A percentile compares a stretch with the other conserved stretches of the same genome.
Conservation (phyloP, 2,329 filamentous ascomycete genomes). For the Microthyrium microscopicum region DNA sequence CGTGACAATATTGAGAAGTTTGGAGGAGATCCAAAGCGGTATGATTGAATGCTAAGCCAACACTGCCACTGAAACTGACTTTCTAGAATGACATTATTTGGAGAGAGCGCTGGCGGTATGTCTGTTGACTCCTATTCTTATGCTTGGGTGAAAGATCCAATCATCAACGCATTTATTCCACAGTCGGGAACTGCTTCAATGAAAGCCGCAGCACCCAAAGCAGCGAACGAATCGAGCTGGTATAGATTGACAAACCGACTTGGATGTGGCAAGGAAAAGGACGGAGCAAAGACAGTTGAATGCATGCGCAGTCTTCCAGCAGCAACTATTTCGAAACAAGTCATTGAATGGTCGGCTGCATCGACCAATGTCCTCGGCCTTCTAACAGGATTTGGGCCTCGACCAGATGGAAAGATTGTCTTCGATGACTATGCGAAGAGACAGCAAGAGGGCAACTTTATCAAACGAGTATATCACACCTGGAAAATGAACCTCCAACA, state of each 20-base stretch:
- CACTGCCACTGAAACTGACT: constrained; percentile 59
- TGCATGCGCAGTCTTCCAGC: constrained; percentile 33
- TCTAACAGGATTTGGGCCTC: neutral
- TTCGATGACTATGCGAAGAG: too few species aligned
- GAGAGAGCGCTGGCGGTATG: constrained; percentile 11
- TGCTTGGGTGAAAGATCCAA: neutral
- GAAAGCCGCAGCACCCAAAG: neutral
- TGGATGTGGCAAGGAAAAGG: constrained; percentile 1
- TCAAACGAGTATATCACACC: too few species aligned
- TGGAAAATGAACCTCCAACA: too few species aligned
- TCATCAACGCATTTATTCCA: neutral
- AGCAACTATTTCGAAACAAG: constrained; percentile 38
- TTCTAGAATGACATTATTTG: too few species aligned
- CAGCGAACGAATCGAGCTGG: neutral
- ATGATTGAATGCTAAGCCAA: too few species aligned
- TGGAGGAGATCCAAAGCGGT: constrained; percentile 6
- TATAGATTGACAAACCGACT: neutral
- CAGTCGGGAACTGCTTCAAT: neutral
- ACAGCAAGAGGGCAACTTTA: too few species aligned
- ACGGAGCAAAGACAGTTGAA: constrained; percentile 1
- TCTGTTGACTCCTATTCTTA: constrained; percentile 8
- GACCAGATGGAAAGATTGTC: neutral
- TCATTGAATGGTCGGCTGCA: constrained; percentile 55
- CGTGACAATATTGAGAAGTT: constrained; percentile 6
- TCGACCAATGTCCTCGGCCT: constrained; percentile 46